Evolutionary conservation across 805 yeast species (phyloP).

Genomic region (Candida verbasci): DNA sequence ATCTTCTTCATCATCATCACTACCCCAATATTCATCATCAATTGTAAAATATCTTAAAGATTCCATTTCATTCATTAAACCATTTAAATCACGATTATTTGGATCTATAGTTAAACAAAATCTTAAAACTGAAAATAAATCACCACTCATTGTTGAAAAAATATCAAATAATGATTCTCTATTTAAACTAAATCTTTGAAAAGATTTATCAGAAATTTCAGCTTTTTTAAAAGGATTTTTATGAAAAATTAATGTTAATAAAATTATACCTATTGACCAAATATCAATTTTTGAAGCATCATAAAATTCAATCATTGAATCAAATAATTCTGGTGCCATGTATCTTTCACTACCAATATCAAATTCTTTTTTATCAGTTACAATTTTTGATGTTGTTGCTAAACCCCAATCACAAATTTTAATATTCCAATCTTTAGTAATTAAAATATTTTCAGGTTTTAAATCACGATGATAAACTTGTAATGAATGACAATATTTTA

Average conservation of each 20-base stretch:
- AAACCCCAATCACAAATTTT: conserved; percentile 58
- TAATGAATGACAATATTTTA: conserved; percentile 46
- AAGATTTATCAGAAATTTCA: conserved; percentile 72
- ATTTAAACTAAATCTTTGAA: conserved; percentile 78
- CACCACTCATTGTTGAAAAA: conserved; percentile 83
- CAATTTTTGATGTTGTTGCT: conserved; percentile 48
- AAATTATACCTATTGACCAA: conserved; percentile 85
- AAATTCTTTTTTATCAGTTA: conserved; percentile 55
- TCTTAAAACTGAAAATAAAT: conserved; percentile 79
- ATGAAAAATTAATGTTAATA: conserved; percentile 81
- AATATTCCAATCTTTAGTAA: conserved; percentile 52
- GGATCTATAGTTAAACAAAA: conserved; percentile 83
- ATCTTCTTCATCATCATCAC: conserved; percentile 47
- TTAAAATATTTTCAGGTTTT: conserved; percentile 54
- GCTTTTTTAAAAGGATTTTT: conserved; percentile 85
- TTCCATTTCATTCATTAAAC: conserved; percentile 57
- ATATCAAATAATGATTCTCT: conserved; percentile 90
- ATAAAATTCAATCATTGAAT: conserved; percentile 52
- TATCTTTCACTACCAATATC: conserved; percentile 88
- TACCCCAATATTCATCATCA: conserved; percentile 58
- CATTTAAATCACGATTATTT: conserved; percentile 63
- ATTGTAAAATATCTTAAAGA: conserved; percentile 68
- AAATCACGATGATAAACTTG: conserved; percentile 53
- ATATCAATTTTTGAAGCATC: conserved; percentile 80
- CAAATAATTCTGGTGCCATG: conserved; percentile 93